Evolutionary conservation across 108 stramenopile genomes (phyloP).

Genomic region (Discostella stelligeroides): DNA sequence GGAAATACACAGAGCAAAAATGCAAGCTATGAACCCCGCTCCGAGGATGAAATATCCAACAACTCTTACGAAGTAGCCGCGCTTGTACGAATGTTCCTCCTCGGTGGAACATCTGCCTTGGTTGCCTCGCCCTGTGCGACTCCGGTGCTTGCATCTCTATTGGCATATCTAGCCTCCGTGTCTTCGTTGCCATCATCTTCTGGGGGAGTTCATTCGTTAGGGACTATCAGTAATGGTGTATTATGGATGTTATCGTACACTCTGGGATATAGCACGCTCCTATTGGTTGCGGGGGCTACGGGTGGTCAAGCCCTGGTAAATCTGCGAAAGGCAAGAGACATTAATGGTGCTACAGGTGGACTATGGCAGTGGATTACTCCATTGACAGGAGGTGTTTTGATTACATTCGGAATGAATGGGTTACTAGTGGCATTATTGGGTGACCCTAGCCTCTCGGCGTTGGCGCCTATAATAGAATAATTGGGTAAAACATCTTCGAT

Average conservation of each 20-base stretch:
- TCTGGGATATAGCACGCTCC: constrained; percentile 77
- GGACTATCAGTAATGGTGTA: constrained; percentile 72
- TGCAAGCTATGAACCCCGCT: not conserved
- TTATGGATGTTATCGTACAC: constrained; percentile 73
- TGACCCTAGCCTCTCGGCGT: constrained; percentile 78
- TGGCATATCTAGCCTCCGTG: constrained; percentile 80
- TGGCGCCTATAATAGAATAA: constrained; percentile 61
- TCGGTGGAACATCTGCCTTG: constrained; percentile 83
- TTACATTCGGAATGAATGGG: constrained; percentile 83
- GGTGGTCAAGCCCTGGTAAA: constrained; percentile 78
- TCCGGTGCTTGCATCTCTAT: constrained; percentile 77
- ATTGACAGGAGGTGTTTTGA: constrained; percentile 73
- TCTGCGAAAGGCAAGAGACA: constrained; percentile 46
- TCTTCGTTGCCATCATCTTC: constrained; percentile 77
- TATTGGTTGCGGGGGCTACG: constrained; percentile 70
- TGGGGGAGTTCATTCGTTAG: constrained; percentile 58
- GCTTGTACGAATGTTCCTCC: constrained; percentile 71
- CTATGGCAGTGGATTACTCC: constrained; percentile 68
- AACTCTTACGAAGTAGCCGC: constrained; percentile 39
- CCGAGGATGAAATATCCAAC: no score
- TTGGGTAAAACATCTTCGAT: not conserved
- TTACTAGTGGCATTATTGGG: constrained; percentile 72
- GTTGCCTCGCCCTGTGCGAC: constrained; percentile 86
- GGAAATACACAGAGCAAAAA: constrained; percentile 15
- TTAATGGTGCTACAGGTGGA: constrained; percentile 33